phyloP scores from a whole-genome alignment of 1,284 basidiomycete genomes.

The Amylostereum areolatum region DNA sequence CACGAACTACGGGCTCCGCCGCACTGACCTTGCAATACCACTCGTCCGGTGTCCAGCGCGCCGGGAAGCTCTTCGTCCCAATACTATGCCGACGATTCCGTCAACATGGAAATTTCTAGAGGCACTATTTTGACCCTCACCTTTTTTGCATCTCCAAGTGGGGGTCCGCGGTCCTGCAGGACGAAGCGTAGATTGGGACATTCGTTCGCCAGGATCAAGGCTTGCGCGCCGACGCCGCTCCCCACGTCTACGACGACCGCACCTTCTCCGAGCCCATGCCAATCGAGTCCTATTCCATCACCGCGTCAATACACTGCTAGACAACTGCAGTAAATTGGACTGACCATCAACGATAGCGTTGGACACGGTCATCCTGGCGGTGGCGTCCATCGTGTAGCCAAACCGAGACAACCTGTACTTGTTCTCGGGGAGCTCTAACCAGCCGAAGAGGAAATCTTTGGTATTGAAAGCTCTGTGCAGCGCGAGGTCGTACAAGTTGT shows the following conservation, averaged over 20 bases:
- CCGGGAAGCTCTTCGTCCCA: neutral
- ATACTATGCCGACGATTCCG: neutral
- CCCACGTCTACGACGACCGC: slow-evolving; percentile 17
- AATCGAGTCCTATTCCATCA: slow-evolving; percentile 15
- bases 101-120: no score
- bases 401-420: neutral
- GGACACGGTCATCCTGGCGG: neutral
- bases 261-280: slow-evolving; percentile 11
- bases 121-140: no score
- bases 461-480: neutral
- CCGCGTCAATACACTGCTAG: neutral
- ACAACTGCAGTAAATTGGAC: neutral
- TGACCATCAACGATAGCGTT: neutral
- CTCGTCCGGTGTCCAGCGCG: neutral
- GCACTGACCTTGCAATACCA: slow-evolving; percentile 5
- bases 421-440: neutral
- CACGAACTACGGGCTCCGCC: neutral
- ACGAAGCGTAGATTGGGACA: slow-evolving; percentile 8
- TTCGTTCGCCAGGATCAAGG: slow-evolving; percentile 7
- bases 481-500: neutral
- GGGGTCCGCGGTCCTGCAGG: neutral
- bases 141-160: neutral
- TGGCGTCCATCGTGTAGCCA: neutral
- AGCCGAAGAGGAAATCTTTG: neutral
- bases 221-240: slow-evolving; percentile 15